phyloP scores from a whole-genome alignment of 306 rosid species.

The Citrullus colocynthis region DNA sequence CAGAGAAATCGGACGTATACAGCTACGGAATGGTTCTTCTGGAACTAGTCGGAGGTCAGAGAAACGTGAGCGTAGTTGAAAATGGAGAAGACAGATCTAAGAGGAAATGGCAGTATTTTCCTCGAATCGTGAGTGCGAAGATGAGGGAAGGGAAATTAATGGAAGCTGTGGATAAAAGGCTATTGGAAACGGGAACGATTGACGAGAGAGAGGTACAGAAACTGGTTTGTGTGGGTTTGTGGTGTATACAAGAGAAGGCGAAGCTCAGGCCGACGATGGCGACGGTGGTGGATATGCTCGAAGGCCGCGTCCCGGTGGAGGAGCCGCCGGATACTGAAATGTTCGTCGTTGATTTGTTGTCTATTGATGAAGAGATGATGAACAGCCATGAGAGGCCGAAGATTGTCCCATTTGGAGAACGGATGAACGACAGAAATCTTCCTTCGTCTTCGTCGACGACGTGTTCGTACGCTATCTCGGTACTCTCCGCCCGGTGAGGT shows the following conservation, averaged over 20 bases:
- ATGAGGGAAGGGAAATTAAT: conserved; percentile 49
- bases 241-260: conserved; percentile 90
- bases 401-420: conserved; percentile 15
- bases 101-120: conserved; percentile 53
- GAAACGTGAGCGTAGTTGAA: conserved; percentile 35
- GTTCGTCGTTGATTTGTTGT: conserved; percentile 49
- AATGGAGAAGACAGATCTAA: conserved; percentile 18
- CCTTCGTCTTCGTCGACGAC: background rate
- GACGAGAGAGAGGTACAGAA: conserved; percentile 53
- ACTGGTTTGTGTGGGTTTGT: conserved; percentile 53
- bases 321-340: conserved; percentile 70
- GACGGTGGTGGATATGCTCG: conserved; percentile 71
- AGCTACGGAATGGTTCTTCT: conserved; percentile 91
- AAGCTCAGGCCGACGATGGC: conserved; percentile 59
- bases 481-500: background rate
- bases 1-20: conserved; percentile 68
- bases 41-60: conserved; percentile 74
- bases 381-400: conserved; percentile 1
- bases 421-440: background rate
- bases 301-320: conserved; percentile 42
- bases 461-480: background rate
- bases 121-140: conserved; percentile 55
- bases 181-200: conserved; percentile 22
- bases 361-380: conserved; percentile 28
- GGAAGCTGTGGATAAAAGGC: conserved; percentile 60